These are phyloP conservation scores for Candida mesenterica DNA, from an alignment of 1,139 yeast genomes.

Conservation along the genomic window DNA sequence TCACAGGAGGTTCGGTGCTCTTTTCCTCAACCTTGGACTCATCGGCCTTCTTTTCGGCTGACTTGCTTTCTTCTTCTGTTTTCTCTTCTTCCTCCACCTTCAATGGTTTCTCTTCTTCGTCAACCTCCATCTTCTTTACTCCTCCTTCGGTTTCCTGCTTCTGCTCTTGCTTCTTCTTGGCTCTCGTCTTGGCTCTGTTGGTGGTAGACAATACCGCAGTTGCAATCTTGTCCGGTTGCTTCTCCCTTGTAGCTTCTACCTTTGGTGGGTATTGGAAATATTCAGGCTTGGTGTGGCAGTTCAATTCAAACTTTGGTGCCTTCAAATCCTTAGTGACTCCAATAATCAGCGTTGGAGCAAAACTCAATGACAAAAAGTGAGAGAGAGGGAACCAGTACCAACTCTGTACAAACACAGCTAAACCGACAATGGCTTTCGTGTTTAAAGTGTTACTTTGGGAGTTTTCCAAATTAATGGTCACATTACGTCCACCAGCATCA, in stretches of 20 bases:
- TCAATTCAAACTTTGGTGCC: constrained; percentile 79
- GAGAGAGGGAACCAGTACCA: constrained; percentile 99
- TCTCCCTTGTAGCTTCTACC: constrained; percentile 73
- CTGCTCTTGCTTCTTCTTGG: constrained; percentile 68
- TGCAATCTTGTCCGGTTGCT: constrained; percentile 84
- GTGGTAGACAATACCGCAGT: constrained; percentile 96
- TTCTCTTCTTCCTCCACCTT: constrained; percentile 10
- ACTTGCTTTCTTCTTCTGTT: constrained; percentile 21
- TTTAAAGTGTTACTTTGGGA: constrained; percentile 89
- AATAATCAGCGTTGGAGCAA: constrained; percentile 87
- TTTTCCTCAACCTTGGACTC: constrained; percentile 23
- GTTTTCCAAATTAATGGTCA: constrained; percentile 89
- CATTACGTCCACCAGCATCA: constrained; percentile 98
- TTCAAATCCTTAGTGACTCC: constrained; percentile 85
- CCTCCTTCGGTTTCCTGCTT: constrained; percentile 37
- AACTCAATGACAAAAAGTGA: constrained; percentile 88
- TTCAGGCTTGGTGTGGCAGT: constrained; percentile 79
- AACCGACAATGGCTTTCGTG: constrained; percentile 87
- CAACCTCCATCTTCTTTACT: constrained; percentile 31
- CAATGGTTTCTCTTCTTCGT: constrained; percentile 22
- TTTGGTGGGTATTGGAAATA: constrained; percentile 89
- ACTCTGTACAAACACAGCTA: constrained; percentile 84
- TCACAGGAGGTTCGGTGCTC: constrained; percentile 26
- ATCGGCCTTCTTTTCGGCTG: constrained; percentile 20
- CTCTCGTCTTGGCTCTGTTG: constrained; percentile 87